Conservation (phyloP, 23 red algal species). For the Chondrus crispus region DNA sequence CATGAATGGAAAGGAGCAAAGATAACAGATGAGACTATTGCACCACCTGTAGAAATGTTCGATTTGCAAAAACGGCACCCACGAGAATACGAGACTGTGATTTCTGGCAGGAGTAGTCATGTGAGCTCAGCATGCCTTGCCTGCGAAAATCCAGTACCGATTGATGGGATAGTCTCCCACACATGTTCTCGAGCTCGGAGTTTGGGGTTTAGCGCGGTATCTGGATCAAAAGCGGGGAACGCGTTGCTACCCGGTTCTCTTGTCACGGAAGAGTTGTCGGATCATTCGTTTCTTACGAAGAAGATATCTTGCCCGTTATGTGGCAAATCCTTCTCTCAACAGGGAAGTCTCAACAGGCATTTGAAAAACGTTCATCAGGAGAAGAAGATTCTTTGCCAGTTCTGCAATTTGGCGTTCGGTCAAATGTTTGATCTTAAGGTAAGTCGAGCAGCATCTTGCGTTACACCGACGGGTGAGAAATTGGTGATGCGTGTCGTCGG, state of each 20-base stretch:
- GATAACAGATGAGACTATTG: background rate
- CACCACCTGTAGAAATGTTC: background rate
- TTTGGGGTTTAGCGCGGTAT: background rate
- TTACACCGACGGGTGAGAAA: too few relatives aligned
- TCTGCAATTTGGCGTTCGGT: conserved; percentile 49
- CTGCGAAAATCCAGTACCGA: background rate
- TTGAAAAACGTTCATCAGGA: conserved; percentile 60
- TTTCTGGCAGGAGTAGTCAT: background rate
- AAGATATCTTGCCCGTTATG: conserved; percentile 21
- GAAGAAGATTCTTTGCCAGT: conserved; percentile 55
- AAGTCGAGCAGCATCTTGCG: conserved; percentile 25
- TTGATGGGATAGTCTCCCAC: too few relatives aligned
- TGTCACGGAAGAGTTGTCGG: background rate
- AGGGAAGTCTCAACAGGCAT: conserved; percentile 57
- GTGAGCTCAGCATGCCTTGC: background rate
- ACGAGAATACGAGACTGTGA: background rate
- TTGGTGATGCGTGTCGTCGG: too few relatives aligned
- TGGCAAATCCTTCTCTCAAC: conserved; percentile 45
- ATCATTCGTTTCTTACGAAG: background rate
- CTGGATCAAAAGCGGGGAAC: background rate
- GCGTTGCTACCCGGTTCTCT: background rate
- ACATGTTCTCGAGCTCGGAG: background rate
- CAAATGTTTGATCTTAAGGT: conserved; percentile 69
- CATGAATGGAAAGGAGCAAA: too few relatives aligned
- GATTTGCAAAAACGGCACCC: background rate